Conservation (phyloP, 805 yeast species). For the Scheffersomyces ergatensis region DNA sequence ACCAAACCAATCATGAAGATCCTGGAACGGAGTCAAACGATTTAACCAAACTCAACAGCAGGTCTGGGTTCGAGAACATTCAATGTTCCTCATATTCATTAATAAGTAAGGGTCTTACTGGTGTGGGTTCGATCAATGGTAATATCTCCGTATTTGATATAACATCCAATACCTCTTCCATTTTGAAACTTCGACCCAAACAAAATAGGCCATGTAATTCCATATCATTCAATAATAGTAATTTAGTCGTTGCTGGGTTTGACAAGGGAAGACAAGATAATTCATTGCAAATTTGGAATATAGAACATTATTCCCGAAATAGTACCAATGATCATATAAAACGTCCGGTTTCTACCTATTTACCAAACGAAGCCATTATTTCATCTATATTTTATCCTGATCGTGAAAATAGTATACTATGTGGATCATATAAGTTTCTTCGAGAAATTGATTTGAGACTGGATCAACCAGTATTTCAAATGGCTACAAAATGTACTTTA, state of each 20-base stretch:
- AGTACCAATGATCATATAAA: constrained; percentile 49
- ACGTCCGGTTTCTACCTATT: constrained; percentile 53
- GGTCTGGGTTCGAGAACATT: constrained; percentile 65
- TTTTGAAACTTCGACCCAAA: constrained; percentile 51
- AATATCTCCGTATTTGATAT: constrained; percentile 62
- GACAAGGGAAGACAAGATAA: constrained; percentile 77
- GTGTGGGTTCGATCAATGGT: constrained; percentile 77
- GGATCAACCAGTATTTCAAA: constrained; percentile 64
- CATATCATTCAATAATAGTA: constrained; percentile 62
- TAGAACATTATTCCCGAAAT: constrained; percentile 53
- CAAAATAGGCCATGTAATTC: constrained; percentile 76
- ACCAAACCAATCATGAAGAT: constrained; percentile 47
- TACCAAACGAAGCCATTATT: constrained; percentile 72
- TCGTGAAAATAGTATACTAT: constrained; percentile 52
- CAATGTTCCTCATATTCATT: constrained; percentile 66
- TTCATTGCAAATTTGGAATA: constrained; percentile 78
- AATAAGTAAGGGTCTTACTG: constrained; percentile 54
- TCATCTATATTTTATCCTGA: constrained; percentile 67
- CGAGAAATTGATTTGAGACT: constrained; percentile 75
- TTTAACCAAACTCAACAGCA: constrained; percentile 48
- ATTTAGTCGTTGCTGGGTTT: constrained; percentile 71
- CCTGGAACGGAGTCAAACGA: constrained; percentile 51
- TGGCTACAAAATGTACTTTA: constrained; percentile 70
- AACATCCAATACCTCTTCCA: constrained; percentile 29
- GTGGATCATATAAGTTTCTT: constrained; percentile 74